Conservation (phyloP, 2,329 filamentous ascomycete genomes). For the Metarhizium sp. region DNA sequence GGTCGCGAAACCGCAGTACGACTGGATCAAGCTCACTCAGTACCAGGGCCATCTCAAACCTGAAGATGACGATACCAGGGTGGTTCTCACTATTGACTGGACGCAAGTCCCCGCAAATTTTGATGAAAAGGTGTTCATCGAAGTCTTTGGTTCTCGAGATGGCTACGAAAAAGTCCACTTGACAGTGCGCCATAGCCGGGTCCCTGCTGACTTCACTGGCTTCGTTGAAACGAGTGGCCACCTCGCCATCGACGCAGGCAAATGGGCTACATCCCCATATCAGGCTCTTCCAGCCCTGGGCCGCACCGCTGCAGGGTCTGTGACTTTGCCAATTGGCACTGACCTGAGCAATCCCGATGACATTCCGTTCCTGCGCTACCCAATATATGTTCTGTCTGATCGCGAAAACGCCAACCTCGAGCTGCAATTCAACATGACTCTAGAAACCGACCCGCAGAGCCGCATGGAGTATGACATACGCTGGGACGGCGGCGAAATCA, state of each 20-base stretch:
- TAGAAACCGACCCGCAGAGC: constrained; percentile 40
- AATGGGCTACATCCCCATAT: constrained; percentile 16
- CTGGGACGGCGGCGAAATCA: constrained; percentile 30
- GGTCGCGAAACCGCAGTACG: constrained; percentile 21
- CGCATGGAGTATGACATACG: constrained; percentile 41
- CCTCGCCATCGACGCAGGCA: constrained; percentile 23
- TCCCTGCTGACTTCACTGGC: constrained; percentile 23
- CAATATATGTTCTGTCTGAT: constrained; percentile 20
- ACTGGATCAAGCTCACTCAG: constrained; percentile 20
- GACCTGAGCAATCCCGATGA: constrained; percentile 10
- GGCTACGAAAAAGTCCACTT: constrained; percentile 27
- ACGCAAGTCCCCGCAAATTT: constrained; percentile 26
- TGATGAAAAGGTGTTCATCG: constrained; percentile 30
- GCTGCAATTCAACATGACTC: constrained; percentile 28
- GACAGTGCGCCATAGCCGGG: constrained; percentile 11
- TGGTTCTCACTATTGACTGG: constrained; percentile 24
- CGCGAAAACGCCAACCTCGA: constrained; percentile 15
- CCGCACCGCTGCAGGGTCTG: constrained; percentile 12
- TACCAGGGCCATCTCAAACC: constrained; percentile 20
- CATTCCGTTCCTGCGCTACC: constrained; percentile 17
- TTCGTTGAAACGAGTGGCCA: constrained; percentile 25
- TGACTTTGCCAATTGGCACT: constrained; percentile 10
- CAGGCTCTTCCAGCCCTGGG: constrained; percentile 21
- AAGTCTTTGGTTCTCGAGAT: constrained; percentile 25
- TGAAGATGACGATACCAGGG: constrained; percentile 19